Conservation (phyloP, 106 monocot genomes). For the Phalaenopsis aphrodite region DNA sequence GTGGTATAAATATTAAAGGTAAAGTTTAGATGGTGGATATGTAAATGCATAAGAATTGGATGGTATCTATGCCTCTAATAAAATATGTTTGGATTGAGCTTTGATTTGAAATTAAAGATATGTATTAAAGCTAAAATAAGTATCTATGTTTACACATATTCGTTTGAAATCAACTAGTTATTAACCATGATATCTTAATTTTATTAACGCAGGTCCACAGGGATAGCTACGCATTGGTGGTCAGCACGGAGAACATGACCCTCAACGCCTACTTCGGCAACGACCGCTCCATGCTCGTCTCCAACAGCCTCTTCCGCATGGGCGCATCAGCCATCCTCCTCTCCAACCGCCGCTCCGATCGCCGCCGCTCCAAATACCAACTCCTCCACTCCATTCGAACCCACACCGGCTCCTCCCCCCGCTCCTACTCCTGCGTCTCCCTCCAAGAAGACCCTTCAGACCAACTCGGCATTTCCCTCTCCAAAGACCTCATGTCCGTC, state of each 20-base stretch:
- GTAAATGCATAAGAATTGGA: no score
- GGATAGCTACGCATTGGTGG: constrained; percentile 7
- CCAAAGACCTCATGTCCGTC: constrained; percentile 13
- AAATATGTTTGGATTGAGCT: no score
- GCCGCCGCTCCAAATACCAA: constrained; percentile 13
- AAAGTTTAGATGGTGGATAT: no score
- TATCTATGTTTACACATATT: no score
- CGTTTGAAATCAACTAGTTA: no score
- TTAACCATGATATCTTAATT: no score
- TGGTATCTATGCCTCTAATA: no score
- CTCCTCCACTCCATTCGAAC: constrained; percentile 8
- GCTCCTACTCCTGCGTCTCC: constrained; percentile 8
- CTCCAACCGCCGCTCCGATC: constrained; percentile 10
- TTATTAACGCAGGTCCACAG: neutral
- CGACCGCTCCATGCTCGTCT: constrained; percentile 12
- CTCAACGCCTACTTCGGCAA: constrained; percentile 17
- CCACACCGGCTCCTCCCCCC: constrained; percentile 7
- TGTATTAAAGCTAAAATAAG: no score
- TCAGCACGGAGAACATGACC: constrained; percentile 15
- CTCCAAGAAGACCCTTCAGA: constrained; percentile 6
- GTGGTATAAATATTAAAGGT: no score
- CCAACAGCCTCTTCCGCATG: constrained; percentile 20
- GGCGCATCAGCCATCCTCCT: constrained; percentile 15
- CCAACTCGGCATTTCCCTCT: constrained; percentile 6
- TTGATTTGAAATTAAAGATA: no score